These are phyloP conservation scores for Endocalyx cinctus DNA, from an alignment of 2,329 filamentous ascomycete genomes.

Conservation along the genomic window DNA sequence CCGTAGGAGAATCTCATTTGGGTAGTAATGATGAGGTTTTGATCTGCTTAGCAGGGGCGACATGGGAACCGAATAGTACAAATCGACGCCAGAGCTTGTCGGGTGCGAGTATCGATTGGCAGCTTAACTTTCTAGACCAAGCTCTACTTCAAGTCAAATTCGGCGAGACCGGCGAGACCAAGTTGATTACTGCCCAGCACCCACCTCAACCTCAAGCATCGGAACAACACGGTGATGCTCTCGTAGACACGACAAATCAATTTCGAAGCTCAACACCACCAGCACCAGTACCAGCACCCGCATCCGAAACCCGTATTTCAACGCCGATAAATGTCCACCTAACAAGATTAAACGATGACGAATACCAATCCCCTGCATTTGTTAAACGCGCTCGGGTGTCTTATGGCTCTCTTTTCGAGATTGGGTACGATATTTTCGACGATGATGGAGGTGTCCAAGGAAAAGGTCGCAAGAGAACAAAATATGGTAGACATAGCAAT, in stretches of 20 bases:
- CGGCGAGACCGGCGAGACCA: slow-evolving; percentile 42
- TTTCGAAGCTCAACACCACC: too few relatives aligned
- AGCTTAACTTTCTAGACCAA: slow-evolving; percentile 49
- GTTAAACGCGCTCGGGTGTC: slow-evolving; percentile 67
- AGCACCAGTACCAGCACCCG: slow-evolving; percentile 1
- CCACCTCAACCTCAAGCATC: slow-evolving; percentile 4
- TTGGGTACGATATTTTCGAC: slow-evolving; percentile 63
- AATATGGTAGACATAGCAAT: slow-evolving; percentile 61
- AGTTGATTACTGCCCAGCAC: slow-evolving; percentile 42
- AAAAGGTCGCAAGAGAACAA: slow-evolving; percentile 64
- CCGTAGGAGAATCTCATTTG: slow-evolving; percentile 61
- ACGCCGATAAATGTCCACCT: slow-evolving; percentile 27
- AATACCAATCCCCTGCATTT: slow-evolving; percentile 77
- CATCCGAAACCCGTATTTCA: too few relatives aligned
- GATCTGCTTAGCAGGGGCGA: slow-evolving; percentile 63
- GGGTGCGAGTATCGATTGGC: slow-evolving; percentile 52
- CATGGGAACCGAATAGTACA: slow-evolving; percentile 55
- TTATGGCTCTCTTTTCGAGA: slow-evolving; percentile 62
- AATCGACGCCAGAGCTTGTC: slow-evolving; percentile 39
- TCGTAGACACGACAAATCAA: too few relatives aligned
- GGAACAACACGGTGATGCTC: slow-evolving; percentile 10
- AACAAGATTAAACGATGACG: slow-evolving; percentile 35
- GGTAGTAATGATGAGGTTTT: slow-evolving; percentile 75
- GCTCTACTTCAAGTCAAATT: slow-evolving; percentile 41
- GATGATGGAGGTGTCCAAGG: slow-evolving; percentile 59